Evolutionary conservation across 169 alveolate species (phyloP), one percentile per base, ranked within the genome.

Genomic region (Cryptosporidium muris): DNA sequence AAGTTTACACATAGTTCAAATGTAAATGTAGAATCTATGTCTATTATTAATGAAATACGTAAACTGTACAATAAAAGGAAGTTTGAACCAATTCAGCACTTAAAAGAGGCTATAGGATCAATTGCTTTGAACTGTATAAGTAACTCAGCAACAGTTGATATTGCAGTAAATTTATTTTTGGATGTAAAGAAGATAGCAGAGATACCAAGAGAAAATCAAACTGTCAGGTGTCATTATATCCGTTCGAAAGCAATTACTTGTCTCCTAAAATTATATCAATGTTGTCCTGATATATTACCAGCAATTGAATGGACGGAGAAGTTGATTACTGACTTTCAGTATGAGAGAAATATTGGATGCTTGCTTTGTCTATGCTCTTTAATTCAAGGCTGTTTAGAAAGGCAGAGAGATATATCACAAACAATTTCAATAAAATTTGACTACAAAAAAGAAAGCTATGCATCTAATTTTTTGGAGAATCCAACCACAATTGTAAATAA

Each of bases 191-290:
- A 60, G 47, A 45, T 74, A 16, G 67, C 85, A 4, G 85, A 74
- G 34, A 5, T 58, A 12, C 67, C 67, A 5, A 9, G 34, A 9
- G 85, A 58, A 58, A 74, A 43, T 16, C 85, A 74, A 40, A 36
- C 49, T 7, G 40, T 54, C 40, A 68, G 40, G 5, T 45, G 63
- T 37, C 63, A 74, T 58, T 12, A 43, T 34, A 42, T 74, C 8
- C 63, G 85, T 34, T 74, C 85, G 14, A 74, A 74, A 25, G 85
- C 85, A 42, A 74, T 74, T 74, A 58, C 63, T 25, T 74, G 85
- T 58, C 43, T 74, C 38, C 40, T 64, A 11, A 74, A 74, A 42
- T 25, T 74, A 58, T 74, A 58, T 16, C 85, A 58, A 47, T 74
- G 85, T 37, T 74, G 74, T 34, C 85, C 85, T 58, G 85, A 74